These are phyloP conservation scores for Naganishia kalamii DNA, from an alignment of 768 basidiomycete species.

Conservation along the genomic window DNA sequence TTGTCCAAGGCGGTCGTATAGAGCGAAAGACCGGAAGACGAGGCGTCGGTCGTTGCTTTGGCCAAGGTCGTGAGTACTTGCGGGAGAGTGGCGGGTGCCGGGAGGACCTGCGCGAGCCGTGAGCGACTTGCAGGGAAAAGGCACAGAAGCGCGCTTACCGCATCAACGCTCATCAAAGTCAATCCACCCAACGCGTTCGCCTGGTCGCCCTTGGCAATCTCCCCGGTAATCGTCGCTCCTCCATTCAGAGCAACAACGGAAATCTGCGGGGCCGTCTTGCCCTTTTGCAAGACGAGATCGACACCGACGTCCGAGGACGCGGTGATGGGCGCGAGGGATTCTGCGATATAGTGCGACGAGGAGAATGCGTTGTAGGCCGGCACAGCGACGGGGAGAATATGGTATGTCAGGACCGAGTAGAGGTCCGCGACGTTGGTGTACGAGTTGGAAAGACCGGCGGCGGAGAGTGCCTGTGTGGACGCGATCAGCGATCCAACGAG, in stretches of 20 bases:
- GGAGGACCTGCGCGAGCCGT: not conserved
- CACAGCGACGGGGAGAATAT: constrained; percentile 11
- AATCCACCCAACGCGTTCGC: constrained; percentile 16
- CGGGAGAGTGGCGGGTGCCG: constrained; percentile 8
- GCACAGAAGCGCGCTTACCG: not conserved
- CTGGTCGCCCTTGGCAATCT: not conserved
- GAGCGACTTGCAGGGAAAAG: not conserved
- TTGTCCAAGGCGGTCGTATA: constrained; percentile 22
- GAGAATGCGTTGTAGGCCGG: constrained; percentile 6
- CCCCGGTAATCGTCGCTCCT: not conserved
- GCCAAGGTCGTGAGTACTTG: constrained; percentile 13
- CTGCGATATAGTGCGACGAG: constrained; percentile 13
- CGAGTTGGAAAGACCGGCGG: constrained; percentile 10
- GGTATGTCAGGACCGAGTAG: constrained; percentile 24
- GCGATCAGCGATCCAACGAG: not conserved
- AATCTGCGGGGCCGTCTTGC: not conserved
- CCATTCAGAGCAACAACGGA: constrained; percentile 13
- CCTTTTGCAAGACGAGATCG: constrained; percentile 10
- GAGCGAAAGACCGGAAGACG: constrained; percentile 18
- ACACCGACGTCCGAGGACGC: not conserved
- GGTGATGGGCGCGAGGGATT: constrained; percentile 11
- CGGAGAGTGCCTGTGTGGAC: constrained; percentile 10
- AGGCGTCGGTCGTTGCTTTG: constrained; percentile 14
- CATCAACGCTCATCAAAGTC: constrained; percentile 20
- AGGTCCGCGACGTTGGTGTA: constrained; percentile 10